phyloP scores from a whole-genome alignment of 352 stramenopile genomes.

The Blastocystis sp. region DNA sequence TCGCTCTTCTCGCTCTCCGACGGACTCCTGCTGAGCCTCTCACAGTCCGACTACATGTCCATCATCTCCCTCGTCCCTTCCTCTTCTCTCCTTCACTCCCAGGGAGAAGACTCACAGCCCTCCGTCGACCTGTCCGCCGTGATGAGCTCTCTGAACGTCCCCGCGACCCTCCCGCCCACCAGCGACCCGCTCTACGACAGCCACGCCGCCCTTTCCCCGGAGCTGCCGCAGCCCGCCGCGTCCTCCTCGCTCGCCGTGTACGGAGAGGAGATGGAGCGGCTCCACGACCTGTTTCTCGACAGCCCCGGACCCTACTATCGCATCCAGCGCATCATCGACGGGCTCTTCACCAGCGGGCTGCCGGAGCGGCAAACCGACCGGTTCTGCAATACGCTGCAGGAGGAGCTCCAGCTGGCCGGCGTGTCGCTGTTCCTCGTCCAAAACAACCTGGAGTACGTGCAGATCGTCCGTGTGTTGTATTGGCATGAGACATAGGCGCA shows the following conservation, averaged over 20 bases:
- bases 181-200: conserved; percentile 51
- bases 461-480: background rate
- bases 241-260: background rate
- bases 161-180: background rate
- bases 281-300: background rate
- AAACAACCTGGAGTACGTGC: background rate
- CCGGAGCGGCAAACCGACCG: background rate
- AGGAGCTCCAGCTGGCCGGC: background rate
- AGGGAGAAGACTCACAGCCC: conserved; percentile 18
- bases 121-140: background rate
- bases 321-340: background rate
- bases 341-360: background rate
- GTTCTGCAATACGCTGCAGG: background rate
- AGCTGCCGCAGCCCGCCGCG: background rate
- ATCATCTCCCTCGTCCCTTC: conserved; percentile 23
- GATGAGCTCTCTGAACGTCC: conserved; percentile 2
- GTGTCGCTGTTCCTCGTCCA: background rate
- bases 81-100: background rate
- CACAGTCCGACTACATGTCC: conserved; percentile 56
- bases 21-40: conserved; percentile 20
- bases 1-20: conserved; percentile 45
- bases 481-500: background rate
- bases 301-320: background rate
- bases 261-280: background rate
- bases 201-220: background rate